Evolutionary conservation across 495 filamentous ascomycete genomes (phyloP), one percentile per base, ranked within the genome.

Genomic region (Rhypophila decipiens): DNA sequence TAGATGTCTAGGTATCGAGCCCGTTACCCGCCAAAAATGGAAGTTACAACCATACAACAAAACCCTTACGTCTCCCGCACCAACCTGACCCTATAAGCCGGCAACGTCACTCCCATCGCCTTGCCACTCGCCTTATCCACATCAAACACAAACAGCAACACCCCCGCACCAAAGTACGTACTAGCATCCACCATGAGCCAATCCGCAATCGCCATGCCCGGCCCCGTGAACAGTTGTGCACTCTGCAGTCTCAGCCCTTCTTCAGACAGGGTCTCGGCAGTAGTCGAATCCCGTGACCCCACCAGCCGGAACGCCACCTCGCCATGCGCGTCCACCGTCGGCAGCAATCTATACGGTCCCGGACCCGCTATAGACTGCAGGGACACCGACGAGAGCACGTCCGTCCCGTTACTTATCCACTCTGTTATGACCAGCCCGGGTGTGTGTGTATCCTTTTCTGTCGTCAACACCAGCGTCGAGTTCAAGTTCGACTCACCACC

Each of bases 361-460:
- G 29, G 49, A 17, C 49, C 50, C 3, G 23, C 17, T 22, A 22
- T 38, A 21, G 5, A 42, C 38, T 15, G 35, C 27, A 47, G 38
- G 17, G 17, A 39, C 19, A 53, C 27, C 27, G 27, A 31, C 27
- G 27, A 31, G 12, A 70, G 44, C 20, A 64, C 47, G 31, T 66
- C 50, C 24, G 64, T 68, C 15, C 69, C 64, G 42, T 73, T 66
- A 38, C 61, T 68, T 21, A 70, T 52, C 58, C 62, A 70, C 5
- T 44, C 35, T 13, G 56, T 39, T 22, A 73, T 52, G 2, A 54
- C 50, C 17, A 73, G 47, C 5, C 65, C 68, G 7, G 27, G 27
- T 31, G 27, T 13, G 27, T 31, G 27, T 31, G 27, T 31, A 31
- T 57, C 20, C n/a, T 59, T 7, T n/a, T 39, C 61, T 18, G 52